A percentile compares a stretch with the other conserved stretches of the same genome.
Conservation (phyloP, 2,329 filamentous ascomycete species). For the Monosporascus sp. region DNA sequence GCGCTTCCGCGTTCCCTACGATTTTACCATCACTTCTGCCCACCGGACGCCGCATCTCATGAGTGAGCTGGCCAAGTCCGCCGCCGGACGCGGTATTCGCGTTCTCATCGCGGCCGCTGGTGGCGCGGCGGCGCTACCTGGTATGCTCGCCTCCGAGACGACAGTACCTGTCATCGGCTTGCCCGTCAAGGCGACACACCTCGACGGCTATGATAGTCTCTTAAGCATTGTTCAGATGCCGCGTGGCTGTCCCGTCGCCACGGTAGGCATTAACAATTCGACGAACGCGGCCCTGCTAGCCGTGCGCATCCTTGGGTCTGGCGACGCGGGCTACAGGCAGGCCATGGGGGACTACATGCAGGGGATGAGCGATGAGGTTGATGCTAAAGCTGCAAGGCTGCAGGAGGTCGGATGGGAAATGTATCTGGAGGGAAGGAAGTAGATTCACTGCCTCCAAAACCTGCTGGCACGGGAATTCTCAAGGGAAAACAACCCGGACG, state of each 20-base stretch:
- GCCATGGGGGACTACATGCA: conserved; percentile 57
- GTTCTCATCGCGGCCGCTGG: conserved; percentile 74
- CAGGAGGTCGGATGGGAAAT: conserved; percentile 50
- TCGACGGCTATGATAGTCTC: conserved; percentile 68
- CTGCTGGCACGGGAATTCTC: no score
- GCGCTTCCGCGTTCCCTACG: conserved; percentile 67
- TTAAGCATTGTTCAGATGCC: conserved; percentile 77
- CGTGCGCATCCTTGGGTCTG: conserved; percentile 59
- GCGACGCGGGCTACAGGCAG: conserved; percentile 49
- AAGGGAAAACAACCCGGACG: no score
- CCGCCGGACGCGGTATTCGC: conserved; percentile 52
- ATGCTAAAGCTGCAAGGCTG: conserved; percentile 55
- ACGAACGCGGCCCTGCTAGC: conserved; percentile 73
- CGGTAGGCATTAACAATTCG: conserved; percentile 75
- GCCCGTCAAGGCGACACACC: conserved; percentile 66
- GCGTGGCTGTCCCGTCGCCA: conserved; percentile 65
- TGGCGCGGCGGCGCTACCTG: conserved; percentile 67
- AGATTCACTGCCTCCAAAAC: conserved; percentile 7
- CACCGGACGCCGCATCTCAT: conserved; percentile 70
- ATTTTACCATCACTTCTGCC: conserved; percentile 72
- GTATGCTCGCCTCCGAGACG: conserved; percentile 59
- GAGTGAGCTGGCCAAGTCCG: conserved; percentile 62
- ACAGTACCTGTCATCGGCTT: conserved; percentile 69
- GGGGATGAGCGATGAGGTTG: conserved; percentile 58
- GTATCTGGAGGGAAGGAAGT: conserved; percentile 42